phyloP scores from a whole-genome alignment of 768 basidiomycete genomes.

The Russula foetens region DNA sequence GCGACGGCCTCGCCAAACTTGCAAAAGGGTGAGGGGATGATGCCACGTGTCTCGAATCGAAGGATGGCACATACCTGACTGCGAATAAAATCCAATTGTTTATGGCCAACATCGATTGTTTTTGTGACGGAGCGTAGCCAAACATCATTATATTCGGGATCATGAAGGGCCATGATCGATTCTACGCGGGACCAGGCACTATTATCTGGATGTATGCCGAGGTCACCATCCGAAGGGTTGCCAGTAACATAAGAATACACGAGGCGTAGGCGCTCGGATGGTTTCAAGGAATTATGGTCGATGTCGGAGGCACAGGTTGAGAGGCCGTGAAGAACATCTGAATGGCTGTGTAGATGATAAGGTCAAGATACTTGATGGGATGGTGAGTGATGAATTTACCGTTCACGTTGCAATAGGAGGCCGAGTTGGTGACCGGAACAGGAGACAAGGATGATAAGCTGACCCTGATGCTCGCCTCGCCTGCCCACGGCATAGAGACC shows the following conservation, averaged over 20 bases:
- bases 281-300: conserved; percentile 42
- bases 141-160: conserved; percentile 66
- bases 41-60: conserved; percentile 8
- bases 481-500: conserved; percentile 68
- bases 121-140: conserved; percentile 76
- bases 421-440: conserved; percentile 56
- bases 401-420: conserved; percentile 62
- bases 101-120: conserved; percentile 31
- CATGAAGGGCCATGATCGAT: conserved; percentile 77
- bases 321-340: conserved; percentile 70
- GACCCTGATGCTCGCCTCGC: conserved; percentile 66
- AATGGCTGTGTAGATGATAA: conserved; percentile 37
- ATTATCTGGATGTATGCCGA: conserved; percentile 69
- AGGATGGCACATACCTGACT: conserved; percentile 48
- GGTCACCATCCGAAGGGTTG: conserved; percentile 65
- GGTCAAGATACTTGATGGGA: neutral
- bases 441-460: conserved; percentile 67
- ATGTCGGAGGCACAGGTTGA: conserved; percentile 42
- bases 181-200: conserved; percentile 75
- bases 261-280: conserved; percentile 77
- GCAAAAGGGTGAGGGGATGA: no score
- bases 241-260: conserved; percentile 66
- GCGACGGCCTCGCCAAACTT: conserved; percentile 81
- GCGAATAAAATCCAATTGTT: conserved; percentile 60
- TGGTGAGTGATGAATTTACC: conserved; percentile 37